Conservation (phyloP, 1,284 basidiomycete genomes). For the Melampsora larici-populina region DNA sequence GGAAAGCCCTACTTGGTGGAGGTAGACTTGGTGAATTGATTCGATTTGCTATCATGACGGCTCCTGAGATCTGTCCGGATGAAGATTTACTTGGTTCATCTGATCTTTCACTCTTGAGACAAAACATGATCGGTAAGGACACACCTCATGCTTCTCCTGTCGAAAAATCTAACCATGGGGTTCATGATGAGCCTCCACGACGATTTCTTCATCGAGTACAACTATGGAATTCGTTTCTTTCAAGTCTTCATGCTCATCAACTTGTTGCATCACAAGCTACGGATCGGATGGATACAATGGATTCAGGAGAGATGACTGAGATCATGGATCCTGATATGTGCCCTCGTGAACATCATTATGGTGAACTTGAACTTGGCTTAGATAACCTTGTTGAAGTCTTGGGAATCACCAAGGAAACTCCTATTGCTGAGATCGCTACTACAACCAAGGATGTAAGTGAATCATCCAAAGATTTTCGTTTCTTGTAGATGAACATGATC, state of each 20-base stretch:
- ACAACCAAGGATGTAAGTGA: conserved; percentile 11
- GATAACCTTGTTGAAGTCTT: conserved; percentile 19
- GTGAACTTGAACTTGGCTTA: conserved; percentile 21
- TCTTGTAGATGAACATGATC: not conserved
- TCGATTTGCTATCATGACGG: conserved; percentile 2
- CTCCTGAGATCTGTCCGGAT: not conserved
- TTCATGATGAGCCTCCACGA: not conserved
- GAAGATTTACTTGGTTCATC: not conserved
- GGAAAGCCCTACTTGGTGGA: conserved; percentile 28
- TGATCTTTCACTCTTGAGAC: conserved; percentile 14
- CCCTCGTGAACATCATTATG: not conserved
- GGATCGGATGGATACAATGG: not conserved
- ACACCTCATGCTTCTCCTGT: not conserved
- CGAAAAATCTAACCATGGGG: not conserved
- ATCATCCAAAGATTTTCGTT: not conserved
- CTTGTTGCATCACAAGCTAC: not conserved
- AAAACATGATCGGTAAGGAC: conserved; percentile 1
- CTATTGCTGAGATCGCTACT: conserved; percentile 8
- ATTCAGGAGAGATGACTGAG: not conserved
- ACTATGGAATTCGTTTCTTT: conserved; percentile 19
- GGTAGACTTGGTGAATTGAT: conserved; percentile 30
- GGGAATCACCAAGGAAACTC: not conserved
- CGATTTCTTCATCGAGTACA: not conserved
- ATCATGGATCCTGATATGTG: not conserved
- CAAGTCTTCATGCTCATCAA: conserved; percentile 15